A percentile compares a stretch with the other conserved stretches of the same genome.
Evolutionary conservation across 345 rosid genomes (phyloP).

Genomic region (Camelina laxa): DNA sequence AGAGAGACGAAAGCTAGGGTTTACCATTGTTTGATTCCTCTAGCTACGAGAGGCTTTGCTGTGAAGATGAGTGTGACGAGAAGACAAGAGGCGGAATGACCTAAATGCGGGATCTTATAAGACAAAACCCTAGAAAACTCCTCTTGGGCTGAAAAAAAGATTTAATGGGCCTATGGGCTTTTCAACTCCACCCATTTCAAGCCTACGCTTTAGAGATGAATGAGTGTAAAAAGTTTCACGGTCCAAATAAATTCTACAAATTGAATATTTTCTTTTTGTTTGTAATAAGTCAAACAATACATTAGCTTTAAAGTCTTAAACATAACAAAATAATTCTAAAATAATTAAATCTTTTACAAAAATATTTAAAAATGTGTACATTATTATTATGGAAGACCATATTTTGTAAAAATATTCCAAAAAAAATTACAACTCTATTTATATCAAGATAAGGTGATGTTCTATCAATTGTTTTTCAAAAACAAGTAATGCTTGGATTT

Average conservation of each 20-base stretch:
- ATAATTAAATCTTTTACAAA: too few relatives aligned
- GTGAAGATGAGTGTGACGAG: slow-evolving; percentile 40
- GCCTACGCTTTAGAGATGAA: neutral
- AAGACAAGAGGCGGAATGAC: slow-evolving; percentile 35
- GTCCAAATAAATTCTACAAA: neutral
- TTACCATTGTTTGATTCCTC: slow-evolving; percentile 42
- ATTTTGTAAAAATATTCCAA: too few relatives aligned
- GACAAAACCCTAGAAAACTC: slow-evolving; percentile 48
- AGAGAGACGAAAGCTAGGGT: slow-evolving; percentile 8
- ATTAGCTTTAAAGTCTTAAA: too few relatives aligned
- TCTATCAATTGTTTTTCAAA: too few relatives aligned
- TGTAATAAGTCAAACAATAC: too few relatives aligned
- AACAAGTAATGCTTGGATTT: too few relatives aligned
- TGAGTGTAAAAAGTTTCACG: neutral
- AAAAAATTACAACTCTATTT: too few relatives aligned
- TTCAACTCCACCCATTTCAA: neutral
- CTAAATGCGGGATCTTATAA: slow-evolving; percentile 25
- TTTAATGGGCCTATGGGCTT: slow-evolving; percentile 2
- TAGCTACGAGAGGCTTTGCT: slow-evolving; percentile 24
- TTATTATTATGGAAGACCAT: too few relatives aligned
- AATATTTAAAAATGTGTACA: too few relatives aligned
- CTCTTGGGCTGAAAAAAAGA: slow-evolving; percentile 3
- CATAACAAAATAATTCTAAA: too few relatives aligned
- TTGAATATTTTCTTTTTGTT: too few relatives aligned
- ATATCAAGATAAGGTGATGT: too few relatives aligned